phyloP scores from a whole-genome alignment of 2,329 filamentous ascomycete species.

The Cladophialophora exuberans region DNA sequence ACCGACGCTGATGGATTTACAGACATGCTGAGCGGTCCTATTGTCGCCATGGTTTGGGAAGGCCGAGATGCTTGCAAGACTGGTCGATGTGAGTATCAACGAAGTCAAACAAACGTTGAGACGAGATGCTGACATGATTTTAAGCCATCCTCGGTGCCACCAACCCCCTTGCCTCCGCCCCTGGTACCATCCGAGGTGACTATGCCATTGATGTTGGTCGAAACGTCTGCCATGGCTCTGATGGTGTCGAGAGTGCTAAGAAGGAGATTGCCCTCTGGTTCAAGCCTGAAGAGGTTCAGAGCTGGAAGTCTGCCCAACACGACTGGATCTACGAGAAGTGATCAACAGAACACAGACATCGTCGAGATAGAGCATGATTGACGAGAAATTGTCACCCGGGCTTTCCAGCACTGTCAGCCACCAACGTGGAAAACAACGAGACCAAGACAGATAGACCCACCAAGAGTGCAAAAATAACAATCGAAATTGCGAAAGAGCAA shows the following conservation, averaged over 20 bases:
- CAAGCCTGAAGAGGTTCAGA: conserved; percentile 80
- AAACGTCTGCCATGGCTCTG: conserved; percentile 99
- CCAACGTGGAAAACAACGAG: background rate
- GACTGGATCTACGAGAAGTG: conserved; percentile 98
- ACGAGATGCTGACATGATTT: conserved; percentile 27
- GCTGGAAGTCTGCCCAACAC: conserved; percentile 81
- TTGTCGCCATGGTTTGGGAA: conserved; percentile 99
- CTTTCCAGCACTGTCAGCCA: background rate
- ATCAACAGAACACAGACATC: conserved; percentile 36
- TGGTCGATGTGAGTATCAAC: conserved; percentile 71
- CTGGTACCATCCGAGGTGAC: conserved; percentile 98
- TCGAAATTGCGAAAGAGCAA: background rate
- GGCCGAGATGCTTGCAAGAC: conserved; percentile 99
- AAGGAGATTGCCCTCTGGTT: conserved; percentile 99
- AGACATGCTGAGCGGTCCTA: conserved; percentile 98
- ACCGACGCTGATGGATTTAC: conserved; percentile 22
- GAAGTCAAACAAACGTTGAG: conserved; percentile 3
- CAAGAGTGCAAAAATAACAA: conserved; percentile 2
- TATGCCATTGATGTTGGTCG: conserved; percentile 87
- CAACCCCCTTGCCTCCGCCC: conserved; percentile 92
- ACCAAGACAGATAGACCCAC: conserved; percentile 13
- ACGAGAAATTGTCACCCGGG: background rate
- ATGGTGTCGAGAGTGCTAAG: conserved; percentile 97
- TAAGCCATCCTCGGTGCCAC: conserved; percentile 92
- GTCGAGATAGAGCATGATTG: background rate